phyloP scores from a whole-genome alignment of 352 stramenopile species.

The Plasmopara halstedii region DNA sequence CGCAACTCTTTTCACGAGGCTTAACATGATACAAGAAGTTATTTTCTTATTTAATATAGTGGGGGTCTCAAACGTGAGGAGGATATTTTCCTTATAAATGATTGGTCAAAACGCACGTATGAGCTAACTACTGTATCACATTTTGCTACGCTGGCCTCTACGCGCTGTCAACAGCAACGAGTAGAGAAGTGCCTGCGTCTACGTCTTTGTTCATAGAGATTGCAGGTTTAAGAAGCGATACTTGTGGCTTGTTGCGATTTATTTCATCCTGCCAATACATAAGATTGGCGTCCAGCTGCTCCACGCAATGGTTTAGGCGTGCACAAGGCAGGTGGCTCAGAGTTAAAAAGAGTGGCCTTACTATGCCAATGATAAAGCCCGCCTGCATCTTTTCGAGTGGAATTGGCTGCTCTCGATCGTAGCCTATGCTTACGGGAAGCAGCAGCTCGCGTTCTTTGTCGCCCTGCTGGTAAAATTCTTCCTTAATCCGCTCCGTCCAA shows the following conservation, averaged over 20 bases:
- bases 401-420: constrained; percentile 83
- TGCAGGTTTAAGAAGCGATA: constrained; percentile 2
- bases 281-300: constrained; percentile 61
- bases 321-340: constrained; percentile 48
- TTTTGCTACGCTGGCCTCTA: constrained; percentile 3
- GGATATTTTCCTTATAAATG: neutral
- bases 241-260: constrained; percentile 23
- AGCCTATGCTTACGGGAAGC: constrained; percentile 84
- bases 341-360: constrained; percentile 64
- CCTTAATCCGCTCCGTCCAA: constrained; percentile 86
- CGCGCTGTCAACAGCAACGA: constrained; percentile 5
- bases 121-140: neutral
- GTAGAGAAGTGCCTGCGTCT: neutral
- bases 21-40: constrained; percentile 40
- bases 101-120: constrained; percentile 10
- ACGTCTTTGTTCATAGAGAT: constrained; percentile 6
- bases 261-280: constrained; percentile 65
- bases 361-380: constrained; percentile 92
- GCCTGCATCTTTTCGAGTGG: constrained; percentile 86
- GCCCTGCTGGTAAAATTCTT: constrained; percentile 93
- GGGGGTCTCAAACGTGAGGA: constrained; percentile 21
- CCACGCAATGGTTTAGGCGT: constrained; percentile 49
- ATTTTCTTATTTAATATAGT: constrained; percentile 13
- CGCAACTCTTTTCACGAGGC: constrained; percentile 69
- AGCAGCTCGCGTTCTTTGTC: constrained; percentile 88